Evolutionary conservation across 805 yeast species (phyloP), one percentile per base, ranked within the genome.

Genomic region (Komagataella pastoris): DNA sequence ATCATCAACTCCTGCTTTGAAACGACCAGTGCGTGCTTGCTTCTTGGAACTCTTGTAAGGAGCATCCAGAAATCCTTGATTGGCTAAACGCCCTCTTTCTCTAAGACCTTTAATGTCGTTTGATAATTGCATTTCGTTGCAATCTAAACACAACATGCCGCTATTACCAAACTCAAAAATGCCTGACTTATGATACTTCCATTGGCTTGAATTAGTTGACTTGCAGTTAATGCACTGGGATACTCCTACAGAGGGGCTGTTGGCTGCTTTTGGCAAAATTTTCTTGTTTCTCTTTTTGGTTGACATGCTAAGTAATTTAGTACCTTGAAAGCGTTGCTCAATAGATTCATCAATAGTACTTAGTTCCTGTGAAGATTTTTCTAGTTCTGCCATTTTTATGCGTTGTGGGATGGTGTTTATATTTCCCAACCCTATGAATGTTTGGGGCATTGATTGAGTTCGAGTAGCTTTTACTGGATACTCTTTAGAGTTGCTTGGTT

Each of bases 91-190:
- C 14, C 70, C 70, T 21, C 69, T 58, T 23, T 58, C 57, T 23
- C 70, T 57, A 23, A 66, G 52, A 18, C 54, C 51, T 24, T 55
- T 55, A 1, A 54, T 53, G 50, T 66, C 64, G 47, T 56, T 52
- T 46, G 57, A 56, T 6, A 56, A 47, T 43, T 65, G 59, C 23
- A 58, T 51, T 10, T 53, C 54, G 19, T 64, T 60, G 49, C 70
- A 66, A 17, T 58, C 55, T 36, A 51, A 21, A 52, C 70, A 66
- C 40, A 66, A 53, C n/a, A 59, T 55, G 1, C 70, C 70, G 2
- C 69, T 57, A 54, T 66, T 66, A 8, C 66, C 69, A 49, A 59
- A 59, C 53, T 65, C 66, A 49, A 63, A 66, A 6, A 65, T 58
- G 2, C 70, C 70, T 21, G 61, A 65, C 30, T 57, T 60, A 53